A percentile compares a stretch with the other conserved stretches of the same genome.
phyloP scores from a whole-genome alignment of 1,284 basidiomycete genomes.

The Boletus hoseneyae region DNA sequence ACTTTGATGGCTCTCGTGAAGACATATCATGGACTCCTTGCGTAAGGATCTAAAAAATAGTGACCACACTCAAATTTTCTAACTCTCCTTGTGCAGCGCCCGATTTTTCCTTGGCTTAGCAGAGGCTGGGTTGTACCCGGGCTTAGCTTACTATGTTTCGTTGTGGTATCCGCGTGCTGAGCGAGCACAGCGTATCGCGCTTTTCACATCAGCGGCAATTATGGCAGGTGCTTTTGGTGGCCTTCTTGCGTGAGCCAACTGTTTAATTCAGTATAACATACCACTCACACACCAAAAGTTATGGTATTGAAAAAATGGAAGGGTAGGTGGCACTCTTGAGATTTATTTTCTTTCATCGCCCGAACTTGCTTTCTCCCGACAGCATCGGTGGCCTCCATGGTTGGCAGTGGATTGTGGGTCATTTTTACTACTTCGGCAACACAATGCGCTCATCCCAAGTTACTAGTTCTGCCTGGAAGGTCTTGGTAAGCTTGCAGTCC shows the following conservation, averaged over 20 bases:
- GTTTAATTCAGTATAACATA: neutral
- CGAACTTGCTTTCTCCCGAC: neutral
- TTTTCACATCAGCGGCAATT: constrained; percentile 2
- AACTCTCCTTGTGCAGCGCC: constrained; percentile 30
- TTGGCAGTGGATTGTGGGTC: constrained; percentile 44
- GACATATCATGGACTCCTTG: constrained; percentile 24
- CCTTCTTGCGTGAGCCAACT: constrained; percentile 1
- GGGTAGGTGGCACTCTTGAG: neutral
- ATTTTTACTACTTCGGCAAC: too few species aligned
- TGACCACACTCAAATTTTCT: neutral
- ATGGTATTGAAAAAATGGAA: constrained; percentile 4
- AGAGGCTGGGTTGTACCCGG: constrained; percentile 4
- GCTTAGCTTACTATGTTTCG: constrained; percentile 1
- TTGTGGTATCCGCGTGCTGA: constrained; percentile 7
- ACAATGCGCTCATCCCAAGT: neutral
- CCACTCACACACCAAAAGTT: neutral
- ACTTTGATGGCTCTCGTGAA: constrained; percentile 34
- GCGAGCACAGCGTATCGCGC: constrained; percentile 1
- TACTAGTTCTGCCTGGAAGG: constrained; percentile 32
- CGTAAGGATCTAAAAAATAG: constrained; percentile 10
- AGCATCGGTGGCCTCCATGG: constrained; percentile 34
- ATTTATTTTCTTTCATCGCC: neutral
- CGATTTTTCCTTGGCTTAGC: constrained; percentile 31
- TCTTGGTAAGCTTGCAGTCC: constrained; percentile 9
- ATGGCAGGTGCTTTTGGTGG: constrained; percentile 1